phyloP scores from a whole-genome alignment of 257 asterid genomes.

The Solanum megistacrolobum region DNA sequence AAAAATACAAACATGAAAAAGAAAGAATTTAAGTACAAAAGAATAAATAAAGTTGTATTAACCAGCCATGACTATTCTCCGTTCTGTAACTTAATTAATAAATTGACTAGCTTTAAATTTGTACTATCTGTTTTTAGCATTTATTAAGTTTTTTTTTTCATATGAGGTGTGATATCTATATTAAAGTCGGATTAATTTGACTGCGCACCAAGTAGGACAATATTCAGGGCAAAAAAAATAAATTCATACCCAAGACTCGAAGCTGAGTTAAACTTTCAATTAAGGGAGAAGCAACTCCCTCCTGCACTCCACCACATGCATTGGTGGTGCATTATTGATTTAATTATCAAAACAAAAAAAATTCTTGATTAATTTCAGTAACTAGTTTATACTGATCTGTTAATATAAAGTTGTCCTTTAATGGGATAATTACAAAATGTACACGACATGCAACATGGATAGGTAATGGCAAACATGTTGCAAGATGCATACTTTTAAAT shows the following conservation, averaged over 20 bases:
- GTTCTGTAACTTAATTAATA: not conserved
- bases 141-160: too few species aligned
- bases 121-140: too few species aligned
- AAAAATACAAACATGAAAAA: not conserved
- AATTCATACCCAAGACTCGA: not conserved
- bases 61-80: not conserved
- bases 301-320: too few species aligned
- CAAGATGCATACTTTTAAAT: not conserved
- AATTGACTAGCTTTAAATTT: not conserved
- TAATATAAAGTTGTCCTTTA: not conserved
- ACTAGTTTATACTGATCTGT: not conserved
- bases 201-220: too few species aligned
- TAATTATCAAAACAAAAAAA: not conserved
- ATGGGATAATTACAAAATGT: not conserved
- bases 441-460: not conserved
- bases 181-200: not conserved
- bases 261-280: too few species aligned
- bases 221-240: too few species aligned
- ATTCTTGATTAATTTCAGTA: not conserved
- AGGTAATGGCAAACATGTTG: not conserved
- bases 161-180: not conserved
- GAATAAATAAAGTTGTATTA: not conserved
- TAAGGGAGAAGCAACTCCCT: not conserved
- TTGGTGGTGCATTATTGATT: not conserved
- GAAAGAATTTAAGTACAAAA: not conserved